Base-by-base conservation (phyloP, 2,329 filamentous ascomycete genomes). In the Escovopsis weberi region DNA sequence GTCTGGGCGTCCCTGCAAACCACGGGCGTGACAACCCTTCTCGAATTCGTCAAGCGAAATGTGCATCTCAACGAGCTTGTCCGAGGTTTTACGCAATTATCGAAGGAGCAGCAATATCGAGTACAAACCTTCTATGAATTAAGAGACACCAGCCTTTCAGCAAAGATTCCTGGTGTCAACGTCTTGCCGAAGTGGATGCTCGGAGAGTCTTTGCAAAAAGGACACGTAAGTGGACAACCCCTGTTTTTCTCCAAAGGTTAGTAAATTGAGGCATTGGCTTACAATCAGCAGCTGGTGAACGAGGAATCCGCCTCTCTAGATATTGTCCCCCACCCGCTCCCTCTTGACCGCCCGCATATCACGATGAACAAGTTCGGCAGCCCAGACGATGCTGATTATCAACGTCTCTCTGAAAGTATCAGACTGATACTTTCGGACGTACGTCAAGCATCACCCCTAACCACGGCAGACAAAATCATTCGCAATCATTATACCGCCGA, bases 331-430 rank as follows among this genome's bases (percentile, higher is more conserved):
- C 6, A 53, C 6, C 52, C 52, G 12, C 3, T 56, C 35, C 39
- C 45, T n/a, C 49, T 58, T 8, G 38, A 52, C 39, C 50, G 51
- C 40, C 2, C 36, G 12, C 54, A 58, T 38, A 35, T 35, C 23
- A 37, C 48, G 28, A 56, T 55, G 47, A 58, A 59, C 19, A 59
- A 58, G 32, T 59, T 58, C 39, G 2, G 9, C 4, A 37, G 45
- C 30, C 41, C 46, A 37, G 30, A 50, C 5, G 43, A 46, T 40
- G 8, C 19, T 2, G 50, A 48, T 19, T 55, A 51, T 37, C 9
- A 40, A 10, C 23, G 8, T 30, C 50, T 56, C 15, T 37, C 44
- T 19, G 39, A 40, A n/a, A 49, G 51, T 37, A 45, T 55, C 28
- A 18, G 47, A 34, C 26, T 48, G 1, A 36, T 54, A 33, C 36